Conservation (phyloP, 148 eudicot species). For the Limonium bicolor region DNA sequence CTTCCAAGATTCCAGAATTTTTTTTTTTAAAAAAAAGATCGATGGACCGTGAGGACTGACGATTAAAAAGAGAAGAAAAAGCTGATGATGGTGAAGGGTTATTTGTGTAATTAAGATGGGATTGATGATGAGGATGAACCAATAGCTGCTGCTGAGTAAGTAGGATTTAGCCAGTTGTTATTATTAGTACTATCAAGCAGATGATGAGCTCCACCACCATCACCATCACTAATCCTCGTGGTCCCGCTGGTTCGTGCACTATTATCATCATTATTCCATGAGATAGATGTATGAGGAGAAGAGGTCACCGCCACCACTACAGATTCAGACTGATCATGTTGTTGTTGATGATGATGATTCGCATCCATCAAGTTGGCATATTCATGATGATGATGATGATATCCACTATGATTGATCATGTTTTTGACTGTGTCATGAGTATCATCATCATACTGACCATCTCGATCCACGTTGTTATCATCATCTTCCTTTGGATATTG, state of each 20-base stretch:
- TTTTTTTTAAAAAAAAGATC: not conserved
- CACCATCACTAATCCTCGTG: conserved; percentile 1
- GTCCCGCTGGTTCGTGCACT: too few species aligned
- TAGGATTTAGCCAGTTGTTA: conserved; percentile 60
- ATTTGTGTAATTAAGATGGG: conserved; percentile 24
- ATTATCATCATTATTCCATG: conserved; percentile 20
- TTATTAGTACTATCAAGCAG: too few species aligned
- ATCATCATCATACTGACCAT: not conserved
- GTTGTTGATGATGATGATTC: conserved; percentile 13
- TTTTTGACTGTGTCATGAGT: not conserved
- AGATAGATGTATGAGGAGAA: conserved; percentile 28
- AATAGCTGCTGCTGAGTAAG: conserved; percentile 24
- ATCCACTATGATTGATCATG: conserved; percentile 1
- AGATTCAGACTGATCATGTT: conserved; percentile 21
- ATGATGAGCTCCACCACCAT: conserved; percentile 11
- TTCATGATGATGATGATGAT: conserved; percentile 4
- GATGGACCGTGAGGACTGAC: not conserved
- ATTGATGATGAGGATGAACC: conserved; percentile 26
- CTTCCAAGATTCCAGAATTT: conserved; percentile 10
- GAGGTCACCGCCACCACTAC: too few species aligned
- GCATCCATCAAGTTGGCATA: too few species aligned
- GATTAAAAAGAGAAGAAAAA: not conserved
- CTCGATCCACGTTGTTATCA: not conserved
- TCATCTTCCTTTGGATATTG: not conserved
- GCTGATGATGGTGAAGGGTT: not conserved